These are phyloP conservation scores for Talinum fruticosum DNA, from an alignment of 148 eudicot species.

Conservation along the genomic window DNA sequence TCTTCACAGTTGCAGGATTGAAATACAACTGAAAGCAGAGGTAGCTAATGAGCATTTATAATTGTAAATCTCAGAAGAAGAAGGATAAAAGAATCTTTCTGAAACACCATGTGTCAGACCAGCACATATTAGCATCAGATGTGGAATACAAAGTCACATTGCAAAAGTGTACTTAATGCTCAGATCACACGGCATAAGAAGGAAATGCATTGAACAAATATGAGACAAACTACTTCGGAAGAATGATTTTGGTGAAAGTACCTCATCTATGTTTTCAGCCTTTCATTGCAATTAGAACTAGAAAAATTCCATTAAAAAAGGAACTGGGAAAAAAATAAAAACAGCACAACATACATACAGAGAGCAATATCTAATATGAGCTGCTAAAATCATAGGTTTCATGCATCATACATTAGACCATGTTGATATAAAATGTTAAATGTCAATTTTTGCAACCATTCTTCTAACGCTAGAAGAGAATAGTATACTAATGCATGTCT, in stretches of 20 bases:
- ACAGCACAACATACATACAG: neutral
- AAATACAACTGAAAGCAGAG: conserved; percentile 59
- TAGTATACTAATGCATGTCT: neutral
- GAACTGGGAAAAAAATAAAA: neutral
- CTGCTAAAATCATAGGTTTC: neutral
- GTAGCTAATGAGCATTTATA: neutral
- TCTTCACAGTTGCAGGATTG: conserved; percentile 86
- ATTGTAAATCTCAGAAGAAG: neutral
- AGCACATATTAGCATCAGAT: conserved; percentile 8
- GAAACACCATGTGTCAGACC: conserved; percentile 15
- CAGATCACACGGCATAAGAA: neutral
- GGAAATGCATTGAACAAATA: neutral
- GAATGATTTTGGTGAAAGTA: neutral
- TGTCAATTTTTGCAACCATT: neutral
- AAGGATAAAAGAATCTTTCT: neutral
- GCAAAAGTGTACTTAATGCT: neutral
- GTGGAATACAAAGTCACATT: neutral
- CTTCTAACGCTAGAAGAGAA: neutral
- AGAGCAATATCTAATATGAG: neutral
- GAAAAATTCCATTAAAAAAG: too few relatives aligned
- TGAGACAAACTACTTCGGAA: neutral
- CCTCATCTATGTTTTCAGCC: neutral
- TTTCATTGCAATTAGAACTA: neutral
- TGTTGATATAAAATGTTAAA: neutral
- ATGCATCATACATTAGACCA: neutral